Percentiles rank a stretch among this genome's conserved stretches.
These are phyloP conservation scores for Solanum okadae DNA, from an alignment of 257 asterid species.

Conservation along the genomic window DNA sequence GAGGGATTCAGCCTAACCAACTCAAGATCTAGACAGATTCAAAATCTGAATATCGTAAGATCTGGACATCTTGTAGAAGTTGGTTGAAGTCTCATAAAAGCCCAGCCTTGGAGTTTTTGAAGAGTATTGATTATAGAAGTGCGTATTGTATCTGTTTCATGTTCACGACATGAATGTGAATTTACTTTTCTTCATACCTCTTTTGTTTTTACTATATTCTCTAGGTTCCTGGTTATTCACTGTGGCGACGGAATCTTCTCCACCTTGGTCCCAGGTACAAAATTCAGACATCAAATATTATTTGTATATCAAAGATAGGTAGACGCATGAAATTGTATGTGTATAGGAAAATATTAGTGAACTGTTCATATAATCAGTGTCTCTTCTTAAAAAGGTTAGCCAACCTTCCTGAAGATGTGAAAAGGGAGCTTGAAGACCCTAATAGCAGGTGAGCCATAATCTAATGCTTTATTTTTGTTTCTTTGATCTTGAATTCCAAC, in stretches of 20 bases:
- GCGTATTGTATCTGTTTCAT: neutral
- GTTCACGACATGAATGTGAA: neutral
- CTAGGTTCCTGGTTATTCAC: constrained; percentile 76
- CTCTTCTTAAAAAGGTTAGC: constrained; percentile 54
- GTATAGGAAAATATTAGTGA: neutral
- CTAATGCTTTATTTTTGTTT: neutral
- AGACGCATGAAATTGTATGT: neutral
- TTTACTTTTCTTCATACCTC: neutral
- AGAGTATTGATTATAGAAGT: neutral
- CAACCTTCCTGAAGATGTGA: constrained; percentile 58
- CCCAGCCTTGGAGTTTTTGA: neutral
- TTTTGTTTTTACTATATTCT: neutral
- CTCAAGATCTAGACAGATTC: neutral
- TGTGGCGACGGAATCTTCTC: constrained; percentile 68
- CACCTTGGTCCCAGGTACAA: constrained; percentile 70
- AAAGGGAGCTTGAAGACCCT: constrained; percentile 63
- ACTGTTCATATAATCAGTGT: neutral
- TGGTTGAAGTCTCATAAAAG: neutral
- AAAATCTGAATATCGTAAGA: neutral
- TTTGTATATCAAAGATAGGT: neutral
- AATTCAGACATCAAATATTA: neutral
- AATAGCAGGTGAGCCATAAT: constrained; percentile 49
- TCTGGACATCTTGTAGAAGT: neutral
- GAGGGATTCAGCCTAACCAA: neutral
- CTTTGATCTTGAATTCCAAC: neutral